Evolutionary conservation across 1,284 basidiomycete species (phyloP).

Genomic region (Kalmanozyma brasiliensis): DNA sequence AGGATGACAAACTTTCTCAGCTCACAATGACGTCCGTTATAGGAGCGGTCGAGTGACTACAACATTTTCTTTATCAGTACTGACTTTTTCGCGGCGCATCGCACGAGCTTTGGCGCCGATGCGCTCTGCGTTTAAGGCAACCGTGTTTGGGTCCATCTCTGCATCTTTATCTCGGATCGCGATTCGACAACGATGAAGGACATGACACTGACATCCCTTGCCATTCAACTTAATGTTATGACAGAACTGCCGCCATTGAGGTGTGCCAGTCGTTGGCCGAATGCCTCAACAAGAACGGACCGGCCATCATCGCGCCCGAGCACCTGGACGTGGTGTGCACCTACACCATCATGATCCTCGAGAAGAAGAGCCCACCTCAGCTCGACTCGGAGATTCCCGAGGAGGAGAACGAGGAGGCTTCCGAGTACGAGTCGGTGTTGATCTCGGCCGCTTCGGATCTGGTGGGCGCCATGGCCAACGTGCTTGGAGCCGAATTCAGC

Average conservation of each 20-base stretch:
- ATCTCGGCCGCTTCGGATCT: conserved; percentile 95
- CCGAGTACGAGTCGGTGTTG: conserved; percentile 95
- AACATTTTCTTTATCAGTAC: conserved; percentile 51
- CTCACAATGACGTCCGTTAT: conserved; percentile 79
- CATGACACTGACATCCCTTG: conserved; percentile 24
- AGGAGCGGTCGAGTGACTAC: conserved; percentile 55
- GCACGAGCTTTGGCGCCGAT: conserved; percentile 2
- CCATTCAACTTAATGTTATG: conserved; percentile 7
- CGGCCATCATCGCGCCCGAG: conserved; percentile 73
- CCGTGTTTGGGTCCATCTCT: conserved; percentile 14
- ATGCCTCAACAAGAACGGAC: conserved; percentile 89
- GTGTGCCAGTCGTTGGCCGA: conserved; percentile 88
- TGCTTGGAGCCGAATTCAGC: conserved; percentile 86
- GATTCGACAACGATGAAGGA: background rate
- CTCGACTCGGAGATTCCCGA: conserved; percentile 90
- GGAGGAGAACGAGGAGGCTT: conserved; percentile 77
- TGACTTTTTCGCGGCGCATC: conserved; percentile 34
- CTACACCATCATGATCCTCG: conserved; percentile 74
- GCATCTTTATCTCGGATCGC: background rate
- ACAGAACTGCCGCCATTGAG: conserved; percentile 84
- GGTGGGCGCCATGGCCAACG: conserved; percentile 87
- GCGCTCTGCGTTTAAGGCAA: background rate
- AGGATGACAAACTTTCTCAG: conserved; percentile 81
- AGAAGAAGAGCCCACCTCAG: conserved; percentile 79
- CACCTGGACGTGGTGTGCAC: conserved; percentile 73